phyloP scores from a whole-genome alignment of 371 early-diverging fungal genomes.

The Blastocladiella emersonii region DNA sequence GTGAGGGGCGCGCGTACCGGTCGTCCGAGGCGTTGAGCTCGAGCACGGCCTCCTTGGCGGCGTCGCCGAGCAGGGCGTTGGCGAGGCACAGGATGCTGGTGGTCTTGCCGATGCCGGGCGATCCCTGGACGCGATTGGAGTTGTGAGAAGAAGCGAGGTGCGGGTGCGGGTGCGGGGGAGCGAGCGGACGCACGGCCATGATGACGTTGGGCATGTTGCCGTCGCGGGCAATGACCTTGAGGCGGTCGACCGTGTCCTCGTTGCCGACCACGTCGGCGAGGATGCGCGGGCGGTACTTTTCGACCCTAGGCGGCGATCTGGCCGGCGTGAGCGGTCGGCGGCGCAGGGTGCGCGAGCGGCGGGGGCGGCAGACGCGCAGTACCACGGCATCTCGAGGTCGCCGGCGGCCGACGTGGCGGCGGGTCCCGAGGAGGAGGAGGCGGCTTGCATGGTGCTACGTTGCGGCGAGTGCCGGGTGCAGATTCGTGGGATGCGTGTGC shows the following conservation, averaged over 20 bases:
- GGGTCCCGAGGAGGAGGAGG: too few species aligned
- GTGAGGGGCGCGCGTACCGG: conserved; percentile 34
- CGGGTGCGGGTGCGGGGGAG: background rate
- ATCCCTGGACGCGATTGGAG: conserved; percentile 36
- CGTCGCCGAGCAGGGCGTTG: conserved; percentile 62
- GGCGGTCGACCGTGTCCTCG: conserved; percentile 74
- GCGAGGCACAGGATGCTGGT: conserved; percentile 90
- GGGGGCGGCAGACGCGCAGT: too few species aligned
- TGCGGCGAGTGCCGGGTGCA: too few species aligned
- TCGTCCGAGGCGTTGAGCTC: conserved; percentile 99
- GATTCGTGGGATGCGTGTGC: too few species aligned
- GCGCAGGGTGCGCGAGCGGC: too few species aligned
- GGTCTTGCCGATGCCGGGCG: conserved; percentile 99
- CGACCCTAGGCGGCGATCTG: too few species aligned
- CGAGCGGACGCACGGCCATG: conserved; percentile 47
- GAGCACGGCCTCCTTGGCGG: conserved; percentile 75
- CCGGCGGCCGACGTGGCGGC: too few species aligned
- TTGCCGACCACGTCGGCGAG: conserved; percentile 95
- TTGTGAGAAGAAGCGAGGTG: background rate
- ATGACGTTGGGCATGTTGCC: conserved; percentile 97
- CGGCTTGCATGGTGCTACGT: too few species aligned
- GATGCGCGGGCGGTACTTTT: conserved; percentile 86
- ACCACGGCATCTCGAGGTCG: too few species aligned
- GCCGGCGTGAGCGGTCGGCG: too few species aligned
- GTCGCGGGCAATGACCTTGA: conserved; percentile 68